Evolutionary conservation across 2,329 filamentous ascomycete species (phyloP).

Genomic region (Apiospora saccharicola): DNA sequence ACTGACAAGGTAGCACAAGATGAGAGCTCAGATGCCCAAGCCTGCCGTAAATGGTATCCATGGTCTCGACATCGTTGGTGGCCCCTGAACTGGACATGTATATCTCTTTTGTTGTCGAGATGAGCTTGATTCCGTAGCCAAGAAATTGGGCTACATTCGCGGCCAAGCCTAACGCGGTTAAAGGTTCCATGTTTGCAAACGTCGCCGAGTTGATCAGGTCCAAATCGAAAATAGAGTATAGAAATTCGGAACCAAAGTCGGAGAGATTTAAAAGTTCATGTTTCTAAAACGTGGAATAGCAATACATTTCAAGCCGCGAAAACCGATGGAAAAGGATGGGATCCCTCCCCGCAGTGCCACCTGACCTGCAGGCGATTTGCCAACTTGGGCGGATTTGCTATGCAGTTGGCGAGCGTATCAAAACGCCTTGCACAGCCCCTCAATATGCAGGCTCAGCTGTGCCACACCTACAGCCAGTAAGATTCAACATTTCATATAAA

Average conservation of each 20-base stretch:
- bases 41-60: not conserved
- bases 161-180: not conserved
- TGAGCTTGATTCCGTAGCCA: constrained; percentile 4
- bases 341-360: not conserved
- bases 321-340: too few relatives aligned
- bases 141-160: not conserved
- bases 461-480: too few relatives aligned
- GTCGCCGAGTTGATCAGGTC: too few relatives aligned
- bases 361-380: not conserved
- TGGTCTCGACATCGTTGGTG: not conserved
- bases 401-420: not conserved
- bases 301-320: not conserved
- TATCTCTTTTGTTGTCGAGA: not conserved
- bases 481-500: too few relatives aligned
- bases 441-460: too few relatives aligned
- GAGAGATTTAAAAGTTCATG: not conserved
- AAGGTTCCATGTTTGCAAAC: not conserved
- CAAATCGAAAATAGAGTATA: not conserved
- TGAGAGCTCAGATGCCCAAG: not conserved
- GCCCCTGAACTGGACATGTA: not conserved
- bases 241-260: not conserved
- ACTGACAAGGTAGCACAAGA: not conserved
- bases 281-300: too few relatives aligned
- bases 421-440: not conserved
- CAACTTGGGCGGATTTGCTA: not conserved